phyloP scores from a whole-genome alignment of 73 alveolate species.

The Tetrahymena thermophila region DNA sequence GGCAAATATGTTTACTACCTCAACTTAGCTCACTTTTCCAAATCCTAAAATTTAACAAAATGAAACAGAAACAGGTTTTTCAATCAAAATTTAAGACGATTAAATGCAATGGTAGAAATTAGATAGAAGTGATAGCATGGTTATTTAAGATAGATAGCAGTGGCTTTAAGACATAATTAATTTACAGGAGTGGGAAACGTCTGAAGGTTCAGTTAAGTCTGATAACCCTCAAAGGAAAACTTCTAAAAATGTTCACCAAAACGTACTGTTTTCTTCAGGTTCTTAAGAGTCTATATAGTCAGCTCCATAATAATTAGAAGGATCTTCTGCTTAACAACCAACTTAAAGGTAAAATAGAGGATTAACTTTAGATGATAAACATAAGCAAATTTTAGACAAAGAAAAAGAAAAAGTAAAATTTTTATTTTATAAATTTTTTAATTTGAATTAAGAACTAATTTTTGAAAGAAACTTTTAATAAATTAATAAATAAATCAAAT shows the following conservation, averaged over 20 bases:
- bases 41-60: too few species aligned
- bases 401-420: background rate
- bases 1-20: background rate
- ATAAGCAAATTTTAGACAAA: background rate
- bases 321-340: background rate
- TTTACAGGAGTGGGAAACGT: background rate
- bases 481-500: too few species aligned
- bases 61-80: background rate
- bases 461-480: too few species aligned
- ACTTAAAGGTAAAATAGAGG: background rate
- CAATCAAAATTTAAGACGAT: background rate
- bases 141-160: background rate
- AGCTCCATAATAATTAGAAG: background rate
- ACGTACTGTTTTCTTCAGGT: background rate
- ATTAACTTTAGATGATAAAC: background rate
- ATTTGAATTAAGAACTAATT: background rate
- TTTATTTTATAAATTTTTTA: background rate
- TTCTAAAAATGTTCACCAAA: background rate
- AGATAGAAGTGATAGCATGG: background rate
- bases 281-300: background rate
- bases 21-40: background rate
- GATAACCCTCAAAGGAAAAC: background rate
- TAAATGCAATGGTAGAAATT: background rate
- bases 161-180: background rate
- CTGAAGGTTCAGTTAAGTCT: background rate